A percentile compares a stretch with the other conserved stretches of the same genome.
Evolutionary conservation across 352 stramenopile species (phyloP).

Genomic region (Globisporangium lucens): DNA sequence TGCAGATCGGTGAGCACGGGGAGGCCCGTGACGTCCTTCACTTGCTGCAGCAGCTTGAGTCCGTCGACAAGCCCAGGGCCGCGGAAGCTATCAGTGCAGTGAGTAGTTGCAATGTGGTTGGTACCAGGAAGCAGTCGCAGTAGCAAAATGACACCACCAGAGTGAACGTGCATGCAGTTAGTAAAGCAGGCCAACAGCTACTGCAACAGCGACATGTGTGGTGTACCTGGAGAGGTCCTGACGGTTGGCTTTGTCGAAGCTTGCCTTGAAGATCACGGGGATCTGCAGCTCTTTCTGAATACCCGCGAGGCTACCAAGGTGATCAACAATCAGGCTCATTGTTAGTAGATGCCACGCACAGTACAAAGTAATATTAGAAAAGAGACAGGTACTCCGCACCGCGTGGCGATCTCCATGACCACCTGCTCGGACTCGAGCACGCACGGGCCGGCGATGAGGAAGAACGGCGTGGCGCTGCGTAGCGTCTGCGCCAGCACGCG

Average conservation of each 20-base stretch:
- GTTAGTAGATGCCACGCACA: not conserved
- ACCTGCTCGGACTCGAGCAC: slow-evolving; percentile 73
- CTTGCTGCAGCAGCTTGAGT: slow-evolving; percentile 67
- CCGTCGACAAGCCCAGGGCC: slow-evolving; percentile 68
- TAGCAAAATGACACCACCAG: not conserved
- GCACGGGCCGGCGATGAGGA: slow-evolving; percentile 81
- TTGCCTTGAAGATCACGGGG: slow-evolving; percentile 86
- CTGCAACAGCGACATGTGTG: not conserved
- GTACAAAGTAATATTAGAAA: not conserved
- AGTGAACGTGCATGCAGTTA: not conserved
- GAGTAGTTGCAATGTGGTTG: not conserved
- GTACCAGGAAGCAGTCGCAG: not conserved
- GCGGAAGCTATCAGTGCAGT: slow-evolving; percentile 46
- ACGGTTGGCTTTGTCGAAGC: slow-evolving; percentile 89
- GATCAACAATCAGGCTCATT: not conserved
- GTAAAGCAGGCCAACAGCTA: not conserved
- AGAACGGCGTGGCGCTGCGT: slow-evolving; percentile 66
- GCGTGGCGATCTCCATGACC: slow-evolving; percentile 65
- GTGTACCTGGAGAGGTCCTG: slow-evolving; percentile 60
- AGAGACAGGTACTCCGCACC: slow-evolving; percentile 25
- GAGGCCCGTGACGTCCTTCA: slow-evolving; percentile 68
- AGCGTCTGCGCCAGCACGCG: slow-evolving; percentile 48
- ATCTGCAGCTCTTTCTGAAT: slow-evolving; percentile 61
- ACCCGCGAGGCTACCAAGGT: slow-evolving; percentile 36
- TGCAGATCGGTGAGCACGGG: slow-evolving; percentile 85